phyloP scores from a whole-genome alignment of 495 filamentous ascomycete genomes.

The Extremus antarcticus region DNA sequence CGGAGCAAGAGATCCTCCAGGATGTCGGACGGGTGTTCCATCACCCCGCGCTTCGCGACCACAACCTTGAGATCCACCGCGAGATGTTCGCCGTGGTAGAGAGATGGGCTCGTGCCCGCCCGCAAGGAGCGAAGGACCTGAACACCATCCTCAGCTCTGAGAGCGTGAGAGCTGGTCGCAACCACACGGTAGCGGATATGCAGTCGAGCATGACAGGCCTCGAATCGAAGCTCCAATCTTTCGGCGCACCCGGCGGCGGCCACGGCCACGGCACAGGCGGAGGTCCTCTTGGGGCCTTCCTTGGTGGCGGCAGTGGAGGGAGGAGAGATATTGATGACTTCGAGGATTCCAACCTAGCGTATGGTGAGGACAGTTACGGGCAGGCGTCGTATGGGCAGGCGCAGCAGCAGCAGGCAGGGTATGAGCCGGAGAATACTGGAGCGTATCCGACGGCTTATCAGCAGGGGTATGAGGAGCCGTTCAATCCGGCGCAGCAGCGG shows the following conservation, averaged over 20 bases:
- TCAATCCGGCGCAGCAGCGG: slow-evolving; percentile 12
- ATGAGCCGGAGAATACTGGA: slow-evolving; percentile 12
- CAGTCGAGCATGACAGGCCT: slow-evolving; percentile 9
- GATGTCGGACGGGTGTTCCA: slow-evolving; percentile 77
- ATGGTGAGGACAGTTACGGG: slow-evolving; percentile 6
- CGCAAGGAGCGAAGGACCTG: slow-evolving; percentile 51
- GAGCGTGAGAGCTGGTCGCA: slow-evolving; percentile 68
- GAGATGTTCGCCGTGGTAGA: slow-evolving; percentile 79
- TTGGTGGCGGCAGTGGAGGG: neutral
- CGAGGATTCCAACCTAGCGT: neutral
- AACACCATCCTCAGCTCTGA: slow-evolving; percentile 63
- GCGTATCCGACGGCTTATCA: slow-evolving; percentile 29
- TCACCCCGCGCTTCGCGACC: slow-evolving; percentile 70
- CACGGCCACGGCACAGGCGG: no score
- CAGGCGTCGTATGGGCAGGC: slow-evolving; percentile 17
- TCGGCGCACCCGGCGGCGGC: no score
- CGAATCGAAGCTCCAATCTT: slow-evolving; percentile 4
- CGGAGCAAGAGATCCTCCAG: slow-evolving; percentile 64
- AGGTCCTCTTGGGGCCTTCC: slow-evolving; percentile 12
- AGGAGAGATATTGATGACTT: neutral
- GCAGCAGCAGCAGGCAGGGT: slow-evolving; percentile 10
- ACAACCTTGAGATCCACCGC: slow-evolving; percentile 61
- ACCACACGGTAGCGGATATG: slow-evolving; percentile 41
- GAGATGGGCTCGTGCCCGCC: slow-evolving; percentile 57
- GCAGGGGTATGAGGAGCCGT: slow-evolving; percentile 29